Base-by-base conservation (phyloP, 352 stramenopile genomes). In the Pythium myriotylum region DNA sequence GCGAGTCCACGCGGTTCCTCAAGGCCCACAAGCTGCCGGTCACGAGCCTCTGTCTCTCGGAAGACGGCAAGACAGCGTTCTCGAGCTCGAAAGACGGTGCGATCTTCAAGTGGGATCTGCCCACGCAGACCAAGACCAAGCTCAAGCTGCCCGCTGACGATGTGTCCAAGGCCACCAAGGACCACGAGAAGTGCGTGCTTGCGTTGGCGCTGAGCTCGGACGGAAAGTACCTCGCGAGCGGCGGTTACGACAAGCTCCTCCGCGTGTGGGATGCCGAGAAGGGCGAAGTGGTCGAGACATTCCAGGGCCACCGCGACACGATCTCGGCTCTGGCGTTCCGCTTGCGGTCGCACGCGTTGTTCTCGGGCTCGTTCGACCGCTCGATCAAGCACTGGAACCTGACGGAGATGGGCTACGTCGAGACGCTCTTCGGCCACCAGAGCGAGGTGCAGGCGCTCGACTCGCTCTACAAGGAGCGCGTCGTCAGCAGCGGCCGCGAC, bases 381-480 rank as follows among this genome's bases (percentile, higher is more conserved):
- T 95, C 82, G 24, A 89, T 97, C 54, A 98, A 98, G 73, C 87
- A 97, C 70, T 98, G 94, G 94, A 97, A 97, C 79, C 77, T 98
- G 42, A 96, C 86, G 4, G 92, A 98, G 62, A 98, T 97, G 90
- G 91, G 86, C 23, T 98, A 98, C 70, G 81, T 98, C 22, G 94
- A 98, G 75, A 98, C 94, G 48, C 77, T 98, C 19, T 98, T 98
- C 66, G 92, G 92, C 32, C 89, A 98, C 59, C 90, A 98, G 68
- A 81, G 81, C 27, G 88, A 96, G 52, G 85, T 98, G 33, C 88
- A 96, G 27, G 89, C 73, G 50, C 81, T 98, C 7, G 94, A 98
- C 53, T 89, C 88, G 62, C 72, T 95, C 19, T 88, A 96, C 63
- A 92, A 95, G 51, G 92, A 98, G 62, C 82, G 92, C 41, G 77